A percentile compares a stretch with the other conserved stretches of the same genome.
phyloP scores from a whole-genome alignment of 2,329 filamentous ascomycete genomes.

The Dactylellina parvicollis region DNA sequence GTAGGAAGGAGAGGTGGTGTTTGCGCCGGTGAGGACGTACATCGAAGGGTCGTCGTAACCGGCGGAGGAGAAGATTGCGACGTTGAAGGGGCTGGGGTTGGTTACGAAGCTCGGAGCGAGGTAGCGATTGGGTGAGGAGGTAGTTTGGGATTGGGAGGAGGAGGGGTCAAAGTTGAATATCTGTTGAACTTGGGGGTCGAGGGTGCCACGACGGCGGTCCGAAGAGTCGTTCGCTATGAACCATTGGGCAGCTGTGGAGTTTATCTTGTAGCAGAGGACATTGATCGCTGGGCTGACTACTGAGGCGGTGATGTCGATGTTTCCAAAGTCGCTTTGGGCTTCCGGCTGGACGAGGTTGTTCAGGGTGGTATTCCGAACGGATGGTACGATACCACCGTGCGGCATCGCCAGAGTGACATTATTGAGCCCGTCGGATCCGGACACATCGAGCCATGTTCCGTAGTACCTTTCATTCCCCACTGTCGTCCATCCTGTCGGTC shows the following conservation, averaged over 20 bases:
- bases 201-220: slow-evolving; percentile 56
- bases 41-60: slow-evolving; percentile 66
- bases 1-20: slow-evolving; percentile 65
- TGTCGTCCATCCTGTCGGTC: slow-evolving; percentile 57
- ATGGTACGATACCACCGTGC: slow-evolving; percentile 73
- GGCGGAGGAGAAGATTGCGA: slow-evolving; percentile 69
- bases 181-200: slow-evolving; percentile 56
- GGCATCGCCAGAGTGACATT: slow-evolving; percentile 82
- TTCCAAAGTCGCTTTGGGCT: slow-evolving; percentile 72
- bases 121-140: slow-evolving; percentile 75
- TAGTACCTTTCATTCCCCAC: slow-evolving; percentile 65
- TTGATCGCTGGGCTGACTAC: slow-evolving; percentile 77
- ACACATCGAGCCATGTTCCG: slow-evolving; percentile 60
- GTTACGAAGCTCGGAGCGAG: slow-evolving; percentile 60
- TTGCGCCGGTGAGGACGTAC: slow-evolving; percentile 72
- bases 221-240: slow-evolving; percentile 56
- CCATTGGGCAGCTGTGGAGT: slow-evolving; percentile 27
- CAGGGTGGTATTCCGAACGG: slow-evolving; percentile 69
- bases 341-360: slow-evolving; percentile 77
- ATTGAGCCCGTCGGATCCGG: slow-evolving; percentile 67
- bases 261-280: slow-evolving; percentile 76
- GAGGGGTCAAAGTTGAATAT: slow-evolving; percentile 61
- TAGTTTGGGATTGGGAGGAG: slow-evolving; percentile 66
- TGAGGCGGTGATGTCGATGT: slow-evolving; percentile 74
- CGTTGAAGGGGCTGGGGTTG: slow-evolving; percentile 72